Evolutionary conservation across 345 rosid genomes (phyloP), one percentile per base, ranked within the genome.

Genomic region (Viola odorata): DNA sequence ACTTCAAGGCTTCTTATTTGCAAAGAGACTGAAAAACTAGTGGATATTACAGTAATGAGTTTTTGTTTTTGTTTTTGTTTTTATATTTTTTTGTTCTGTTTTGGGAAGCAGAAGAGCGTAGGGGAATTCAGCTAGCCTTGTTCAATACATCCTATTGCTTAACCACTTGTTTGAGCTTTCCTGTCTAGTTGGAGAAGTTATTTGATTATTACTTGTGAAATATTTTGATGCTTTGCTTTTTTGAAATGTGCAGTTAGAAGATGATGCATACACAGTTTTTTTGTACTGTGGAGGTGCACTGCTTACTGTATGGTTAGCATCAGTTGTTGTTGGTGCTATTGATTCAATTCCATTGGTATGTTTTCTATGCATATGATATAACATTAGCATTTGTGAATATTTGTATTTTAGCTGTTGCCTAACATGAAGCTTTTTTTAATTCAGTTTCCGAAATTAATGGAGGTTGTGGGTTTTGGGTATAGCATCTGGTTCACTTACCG

Each of bases 341-440:
- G 99, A 94, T 71, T 81, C 97, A 6, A 80, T 94, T 55, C 99
- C 99, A 14, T 54, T 94, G 95, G 99, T 94, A 51, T 0, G 81
- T 23, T 23, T 23, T 23, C 32, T 23, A 2, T 23, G 32, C 32
- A 23, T 74, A 62, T 50, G 40, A n/a, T 23, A 23, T 37, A 36
- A 0, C 45, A 23, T 42, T 42, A 1, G 45, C 45, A 6, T 11
- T 42, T 42, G 45, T 7, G 45, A 42, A 1, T 13, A 23, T 14
- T 40, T n/a, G 38, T 40, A 16, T 44, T 17, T 37, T 32, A 13
- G 37, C 14, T 16, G 45, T 5, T 13, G 14, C 7, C 50, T 47
- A 7, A 47, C 10, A 7, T 47, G 2, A 9, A 9, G 10, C 4
- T 47, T 47, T 47, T 47, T 47, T 5, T 0, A 47, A 52, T 70